Evolutionary conservation across 139 green algal species (phyloP).

Genomic region (Picochlorum costavermella): DNA sequence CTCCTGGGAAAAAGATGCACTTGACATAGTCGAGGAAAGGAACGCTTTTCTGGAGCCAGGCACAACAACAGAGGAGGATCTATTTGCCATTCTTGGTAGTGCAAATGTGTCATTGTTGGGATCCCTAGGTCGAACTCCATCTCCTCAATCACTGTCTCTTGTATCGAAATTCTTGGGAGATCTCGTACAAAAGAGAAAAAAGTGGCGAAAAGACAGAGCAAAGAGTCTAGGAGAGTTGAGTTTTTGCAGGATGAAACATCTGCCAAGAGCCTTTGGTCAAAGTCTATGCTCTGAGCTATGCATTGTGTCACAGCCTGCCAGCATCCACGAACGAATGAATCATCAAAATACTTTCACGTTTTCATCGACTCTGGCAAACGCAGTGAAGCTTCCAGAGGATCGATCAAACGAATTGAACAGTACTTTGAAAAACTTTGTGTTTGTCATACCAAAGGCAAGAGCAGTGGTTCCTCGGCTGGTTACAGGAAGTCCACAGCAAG

Average conservation of each 20-base stretch:
- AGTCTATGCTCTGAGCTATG: conserved; percentile 7
- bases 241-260: conserved; percentile 8
- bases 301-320: neutral
- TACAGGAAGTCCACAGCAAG: conserved; percentile 38
- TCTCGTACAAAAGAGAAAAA: conserved; percentile 4
- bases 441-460: conserved; percentile 72
- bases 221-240: conserved; percentile 17
- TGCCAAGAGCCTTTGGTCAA: conserved; percentile 27
- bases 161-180: conserved; percentile 8
- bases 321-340: neutral
- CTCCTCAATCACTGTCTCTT: conserved; percentile 10
- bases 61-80: neutral
- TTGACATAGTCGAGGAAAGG: neutral
- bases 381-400: conserved; percentile 28
- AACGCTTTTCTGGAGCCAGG: neutral
- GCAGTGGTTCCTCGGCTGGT: conserved; percentile 37
- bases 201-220: conserved; percentile 20
- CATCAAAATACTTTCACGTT: conserved; percentile 11
- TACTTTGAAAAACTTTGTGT: conserved; percentile 70
- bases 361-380: conserved; percentile 9
- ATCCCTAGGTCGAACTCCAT: conserved; percentile 1
- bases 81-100: neutral
- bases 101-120: neutral
- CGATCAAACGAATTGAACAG: conserved; percentile 30
- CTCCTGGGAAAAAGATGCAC: conserved; percentile 1